A percentile compares a stretch with the other conserved stretches of the same genome.
Evolutionary conservation across 306 rosid genomes (phyloP).

Genomic region (Malus domestica): DNA sequence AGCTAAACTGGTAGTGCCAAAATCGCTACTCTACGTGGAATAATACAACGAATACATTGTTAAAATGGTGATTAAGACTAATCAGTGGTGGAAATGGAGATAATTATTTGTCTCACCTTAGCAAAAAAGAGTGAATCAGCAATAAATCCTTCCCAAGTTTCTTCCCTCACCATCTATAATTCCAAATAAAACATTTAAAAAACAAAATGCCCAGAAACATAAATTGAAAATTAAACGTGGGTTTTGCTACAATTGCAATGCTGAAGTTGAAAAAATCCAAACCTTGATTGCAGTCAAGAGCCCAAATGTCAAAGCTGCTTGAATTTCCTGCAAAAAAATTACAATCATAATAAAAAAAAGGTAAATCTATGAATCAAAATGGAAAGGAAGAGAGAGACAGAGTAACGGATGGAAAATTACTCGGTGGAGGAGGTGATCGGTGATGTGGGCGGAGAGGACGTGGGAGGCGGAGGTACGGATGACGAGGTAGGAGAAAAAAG

Average conservation of each 20-base stretch:
- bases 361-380: neutral
- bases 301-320: slow-evolving; percentile 52
- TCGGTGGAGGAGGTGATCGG: slow-evolving; percentile 47
- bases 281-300: slow-evolving; percentile 66
- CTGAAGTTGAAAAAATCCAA: neutral
- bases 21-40: no score
- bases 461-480: slow-evolving; percentile 51
- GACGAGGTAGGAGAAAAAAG: slow-evolving; percentile 72
- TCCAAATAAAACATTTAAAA: neutral
- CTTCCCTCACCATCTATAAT: slow-evolving; percentile 64
- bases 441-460: slow-evolving; percentile 35
- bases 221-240: neutral
- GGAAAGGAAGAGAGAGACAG: neutral
- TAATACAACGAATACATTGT: neutral
- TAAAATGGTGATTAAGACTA: neutral
- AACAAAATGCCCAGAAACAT: neutral
- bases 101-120: slow-evolving; percentile 37
- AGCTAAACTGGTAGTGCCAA: no score
- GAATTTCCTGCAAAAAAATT: slow-evolving; percentile 44
- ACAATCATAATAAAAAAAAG: neutral
- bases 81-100: neutral
- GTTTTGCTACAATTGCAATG: neutral
- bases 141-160: slow-evolving; percentile 73
- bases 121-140: slow-evolving; percentile 59
- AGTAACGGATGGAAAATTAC: slow-evolving; percentile 27